Conservation (phyloP, 257 asterid genomes). For the Apocynum venetum region DNA sequence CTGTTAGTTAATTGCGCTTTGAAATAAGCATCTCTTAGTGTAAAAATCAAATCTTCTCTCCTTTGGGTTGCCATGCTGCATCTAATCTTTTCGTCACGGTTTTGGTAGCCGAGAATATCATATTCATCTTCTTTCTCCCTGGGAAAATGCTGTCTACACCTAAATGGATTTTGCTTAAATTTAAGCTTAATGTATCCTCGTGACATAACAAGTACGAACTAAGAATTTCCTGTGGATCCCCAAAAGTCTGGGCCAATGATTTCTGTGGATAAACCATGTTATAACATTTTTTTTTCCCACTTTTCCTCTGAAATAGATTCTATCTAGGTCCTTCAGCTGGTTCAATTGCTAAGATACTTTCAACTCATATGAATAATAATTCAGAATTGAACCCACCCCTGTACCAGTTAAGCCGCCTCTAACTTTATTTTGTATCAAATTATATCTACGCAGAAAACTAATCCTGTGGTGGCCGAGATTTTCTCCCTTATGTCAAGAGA, state of each 20-base stretch:
- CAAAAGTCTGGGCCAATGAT: background rate
- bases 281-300: too few relatives aligned
- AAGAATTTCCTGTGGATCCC: background rate
- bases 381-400: background rate
- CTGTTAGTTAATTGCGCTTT: background rate
- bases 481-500: conserved; percentile 97
- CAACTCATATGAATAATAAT: background rate
- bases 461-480: conserved; percentile 91
- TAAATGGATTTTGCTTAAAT: too few relatives aligned
- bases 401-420: background rate
- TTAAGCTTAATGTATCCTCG: background rate
- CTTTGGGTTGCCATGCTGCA: too few relatives aligned
- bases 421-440: background rate
- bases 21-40: too few relatives aligned
- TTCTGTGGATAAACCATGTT: too few relatives aligned
- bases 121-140: too few relatives aligned
- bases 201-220: too few relatives aligned
- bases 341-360: background rate
- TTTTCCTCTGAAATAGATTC: background rate
- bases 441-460: conserved; percentile 65
- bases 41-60: too few relatives aligned
- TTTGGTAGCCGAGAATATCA: too few relatives aligned
- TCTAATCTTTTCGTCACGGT: too few relatives aligned
- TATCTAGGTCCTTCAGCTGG: background rate
- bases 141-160: too few relatives aligned